Percentiles rank a stretch among this genome's conserved stretches.
Conservation (phyloP, 306 rosid genomes). For the Medicago truncatula region MtrunA17r5.0-ANR NC_053048.1:48096001-48096500, state of each 20-base stretch:
- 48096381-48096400: too few relatives aligned
- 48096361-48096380: too few relatives aligned
- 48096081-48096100: not conserved
- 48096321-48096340: too few relatives aligned
- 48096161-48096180: conserved; percentile 8
- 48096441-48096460: too few relatives aligned
- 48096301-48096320: not conserved
- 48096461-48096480: too few relatives aligned
- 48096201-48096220: conserved; percentile 13
- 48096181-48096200: not conserved
- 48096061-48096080: conserved; percentile 28
- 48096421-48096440: too few relatives aligned
- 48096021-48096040: not conserved
- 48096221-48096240: conserved; percentile 6
- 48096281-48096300: not conserved
- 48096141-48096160: conserved; percentile 36
- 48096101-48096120: not conserved
- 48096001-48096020: too few relatives aligned
- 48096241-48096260: not conserved
- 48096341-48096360: too few relatives aligned
- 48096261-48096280: not conserved
- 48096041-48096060: conserved; percentile 29
- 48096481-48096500: too few relatives aligned
- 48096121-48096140: conserved; percentile 15
- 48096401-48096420: too few relatives aligned